Evolutionary conservation across 106 monocot genomes (phyloP), one percentile per base, ranked within the genome.

Genomic region (Dioscorea zingiberensis): DNA sequence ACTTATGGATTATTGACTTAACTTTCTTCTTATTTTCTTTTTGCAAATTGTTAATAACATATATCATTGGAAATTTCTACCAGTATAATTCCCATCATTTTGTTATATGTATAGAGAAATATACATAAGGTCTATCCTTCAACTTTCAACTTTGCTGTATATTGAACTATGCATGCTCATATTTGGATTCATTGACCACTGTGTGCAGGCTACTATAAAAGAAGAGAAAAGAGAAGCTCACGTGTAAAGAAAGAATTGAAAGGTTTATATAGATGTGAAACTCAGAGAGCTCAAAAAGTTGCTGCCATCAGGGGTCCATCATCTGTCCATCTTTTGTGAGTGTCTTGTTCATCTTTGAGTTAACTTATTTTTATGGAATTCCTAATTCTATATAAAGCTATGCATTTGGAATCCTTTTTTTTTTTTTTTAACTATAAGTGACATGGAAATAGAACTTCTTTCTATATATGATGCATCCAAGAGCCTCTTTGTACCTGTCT

Each of bases 221-320:
- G 81, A 92, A 75, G 85, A 81, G 63, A 85, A 64, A 79, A 81
- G 88, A 69, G 91, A 85, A 83, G 97, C 91, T 46, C 73, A 88
- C 72, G 59, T 25, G 67, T 79, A 22, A 97, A 97, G 78, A 97
- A 97, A 71, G 83, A 88, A 62, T 64, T 91, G 54, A 97, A 89
- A 65, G 81, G 56, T 12, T 32, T 97, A 32, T 97, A 97, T 79
- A 88, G 49, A 69, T 73, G 64, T 67, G 97, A 97, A 92, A 73
- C 81, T 7, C 81, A 88, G 51, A 75, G 48, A 58, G 97, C 97
- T 66, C 97, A 92, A 49, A 92, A 82, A 45, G 77, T 77, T 68
- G 92, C 75, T 75, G 88, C 97, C 49, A 63, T 85, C 65, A 53
- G 92, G 15, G 88, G 92, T 55, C 92, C 97, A 66, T 81, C 92